Base-by-base conservation (phyloP, 2,329 filamentous ascomycete genomes). In the Gaeumannomyces sp. region DNA sequence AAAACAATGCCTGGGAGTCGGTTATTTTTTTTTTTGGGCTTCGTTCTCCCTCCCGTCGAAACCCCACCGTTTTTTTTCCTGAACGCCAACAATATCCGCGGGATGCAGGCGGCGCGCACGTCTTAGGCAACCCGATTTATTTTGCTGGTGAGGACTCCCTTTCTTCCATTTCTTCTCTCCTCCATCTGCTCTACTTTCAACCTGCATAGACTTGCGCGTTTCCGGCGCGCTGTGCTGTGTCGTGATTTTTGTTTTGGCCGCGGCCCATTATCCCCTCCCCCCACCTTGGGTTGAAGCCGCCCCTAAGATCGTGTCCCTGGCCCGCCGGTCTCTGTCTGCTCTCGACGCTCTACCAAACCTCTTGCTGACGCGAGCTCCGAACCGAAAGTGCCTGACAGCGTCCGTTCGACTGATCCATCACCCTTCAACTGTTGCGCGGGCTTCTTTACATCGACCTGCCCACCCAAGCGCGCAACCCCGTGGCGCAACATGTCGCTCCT, bases 401-500 rank as follows among this genome's bases (percentile, higher is more conserved):
- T 53, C 45, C 22, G 19, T 25, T 53, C 45, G 45, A 53, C 22
- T 8, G 3, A 53, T 53, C 8, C n/a, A 53, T 25, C 45, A 25
- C 19, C n/a, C n/a, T 25, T 11, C 22, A 53, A 53, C 22, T n/a
- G 45, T 14, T n/a, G 45, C 45, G 45, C 45, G 8, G 45, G 45
- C 45, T n/a, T 53, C 45, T 11, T 25, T 25, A 25, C 22, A 53
- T 53, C 45, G 45, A 53, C 22, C 8, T 11, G 45, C 22, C 45
- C 45, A 25, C 13, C 8, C 22, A 53, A 53, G 45, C 45, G 45
- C 45, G 45, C 45, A 5, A 53, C 45, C 61, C 64, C 53, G 38
- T 57, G 64, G 28, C 50, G 64, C 70, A 72, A 66, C 69, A 95
- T 96, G 92, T 97, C 94, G 76, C 80, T 97, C 71, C 87, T 98